Evolutionary conservation across 805 yeast genomes (phyloP), one percentile per base, ranked within the genome.

Genomic region (Starmerella geochares): DNA sequence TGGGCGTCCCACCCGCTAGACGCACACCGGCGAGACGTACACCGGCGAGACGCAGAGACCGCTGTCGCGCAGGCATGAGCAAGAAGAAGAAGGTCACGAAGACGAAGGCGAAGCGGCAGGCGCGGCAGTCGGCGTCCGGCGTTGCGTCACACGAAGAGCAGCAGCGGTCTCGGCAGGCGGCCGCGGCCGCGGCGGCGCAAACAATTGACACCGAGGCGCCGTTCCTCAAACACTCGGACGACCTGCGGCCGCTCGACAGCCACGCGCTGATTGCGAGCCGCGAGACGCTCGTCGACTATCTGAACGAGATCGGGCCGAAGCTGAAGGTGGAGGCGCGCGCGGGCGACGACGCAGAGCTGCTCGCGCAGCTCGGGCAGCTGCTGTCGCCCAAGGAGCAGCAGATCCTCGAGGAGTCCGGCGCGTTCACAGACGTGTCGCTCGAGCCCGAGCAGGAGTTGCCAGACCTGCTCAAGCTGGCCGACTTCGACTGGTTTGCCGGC

Each of bases 341-440:
- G 25, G 35, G 25, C 46, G 17, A 31, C 10, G 35, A 19, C 39
- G 40, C 46, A 2, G 49, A 27, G 42, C 53, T 46, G 27, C 45
- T 44, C 16, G 29, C 16, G 6, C 33, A 44, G 40, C 50, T 50
- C 19, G 42, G 23, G 4, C 37, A 21, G 29, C 49, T 48, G 29
- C 45, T 48, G 23, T 33, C 47, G 19, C 40, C 47, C n/a, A 37
- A 44, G 23, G 53, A 51, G 38, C 16, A 38, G 32, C 16, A 19
- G 37, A 36, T 47, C 5, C 19, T 55, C 29, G 17, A 42, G 10
- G 46, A 40, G 24, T 38, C 52, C 36, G 59, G 59, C 21, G 58
- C 56, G 21, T 55, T 51, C 41, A 49, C 50, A 14, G 55, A 52
- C 13, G 53, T 54, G 10, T 43, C 45, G 27, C 46, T 52, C 13